Evolutionary conservation across 495 filamentous ascomycete genomes (phyloP).

Genomic region (Penicillium simplicissimum): DNA sequence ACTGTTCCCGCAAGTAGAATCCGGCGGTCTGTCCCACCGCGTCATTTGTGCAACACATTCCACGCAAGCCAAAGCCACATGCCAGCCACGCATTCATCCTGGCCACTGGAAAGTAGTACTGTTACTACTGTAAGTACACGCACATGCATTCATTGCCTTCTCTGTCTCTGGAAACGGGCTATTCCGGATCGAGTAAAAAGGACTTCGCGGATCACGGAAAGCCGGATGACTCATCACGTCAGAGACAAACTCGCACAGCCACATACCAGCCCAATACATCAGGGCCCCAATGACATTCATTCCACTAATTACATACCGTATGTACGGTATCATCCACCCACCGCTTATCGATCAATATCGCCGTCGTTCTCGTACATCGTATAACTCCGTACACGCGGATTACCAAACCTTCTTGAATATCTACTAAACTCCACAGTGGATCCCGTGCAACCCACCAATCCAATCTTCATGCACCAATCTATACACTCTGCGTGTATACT

Average conservation of each 20-base stretch:
- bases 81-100: neutral
- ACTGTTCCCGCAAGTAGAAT: neutral
- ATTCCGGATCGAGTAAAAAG: neutral
- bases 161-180: neutral
- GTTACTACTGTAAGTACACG: too few relatives aligned
- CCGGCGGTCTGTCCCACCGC: neutral
- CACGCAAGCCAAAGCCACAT: constrained; percentile 2
- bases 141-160: neutral
- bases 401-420: neutral
- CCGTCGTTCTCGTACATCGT: neutral
- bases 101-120: too few relatives aligned
- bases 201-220: neutral
- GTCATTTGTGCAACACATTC: neutral
- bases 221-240: neutral
- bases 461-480: neutral
- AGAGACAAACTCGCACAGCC: neutral
- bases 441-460: neutral
- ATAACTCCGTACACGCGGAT: neutral
- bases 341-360: neutral
- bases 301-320: neutral
- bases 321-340: neutral
- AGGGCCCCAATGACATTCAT: neutral
- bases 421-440: constrained; percentile 3
- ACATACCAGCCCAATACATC: neutral
- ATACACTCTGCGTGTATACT: neutral